phyloP scores from a whole-genome alignment of 208 protist genomes.

The Crithidia bombi region DNA sequence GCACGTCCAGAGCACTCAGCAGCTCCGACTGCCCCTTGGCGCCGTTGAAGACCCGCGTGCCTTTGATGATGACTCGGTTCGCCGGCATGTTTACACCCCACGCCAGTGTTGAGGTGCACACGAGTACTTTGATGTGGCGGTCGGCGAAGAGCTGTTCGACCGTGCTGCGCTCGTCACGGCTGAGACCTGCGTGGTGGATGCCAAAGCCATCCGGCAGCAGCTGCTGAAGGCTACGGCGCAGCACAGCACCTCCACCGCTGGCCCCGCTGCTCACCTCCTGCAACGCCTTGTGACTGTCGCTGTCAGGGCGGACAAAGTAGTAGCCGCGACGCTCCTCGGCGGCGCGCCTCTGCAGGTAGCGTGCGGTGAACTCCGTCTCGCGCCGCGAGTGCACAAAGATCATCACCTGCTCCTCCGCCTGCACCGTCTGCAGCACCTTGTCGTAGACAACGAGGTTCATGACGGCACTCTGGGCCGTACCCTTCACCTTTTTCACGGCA shows the following conservation, averaged over 20 bases:
- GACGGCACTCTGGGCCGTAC: constrained; percentile 92
- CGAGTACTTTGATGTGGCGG: constrained; percentile 96
- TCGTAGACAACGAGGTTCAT: constrained; percentile 99
- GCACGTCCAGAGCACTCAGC: constrained; percentile 97
- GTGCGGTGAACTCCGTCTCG: constrained; percentile 97
- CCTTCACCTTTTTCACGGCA: constrained; percentile 96
- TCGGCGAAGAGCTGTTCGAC: constrained; percentile 99
- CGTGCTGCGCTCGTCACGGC: constrained; percentile 91
- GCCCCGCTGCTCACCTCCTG: constrained; percentile 49
- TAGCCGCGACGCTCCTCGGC: constrained; percentile 89
- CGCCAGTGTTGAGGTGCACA: constrained; percentile 99
- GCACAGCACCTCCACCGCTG: constrained; percentile 16
- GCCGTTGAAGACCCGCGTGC: constrained; percentile 99
- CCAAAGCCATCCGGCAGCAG: constrained; percentile 97
- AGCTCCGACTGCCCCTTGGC: constrained; percentile 96
- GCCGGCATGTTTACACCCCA: constrained; percentile 99
- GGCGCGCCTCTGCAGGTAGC: constrained; percentile 89
- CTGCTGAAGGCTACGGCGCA: constrained; percentile 66
- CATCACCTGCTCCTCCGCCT: constrained; percentile 95
- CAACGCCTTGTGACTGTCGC: constrained; percentile 86
- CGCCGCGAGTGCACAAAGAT: constrained; percentile 99
- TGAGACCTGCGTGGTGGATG: constrained; percentile 99
- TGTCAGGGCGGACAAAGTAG: constrained; percentile 89
- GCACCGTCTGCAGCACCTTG: constrained; percentile 94
- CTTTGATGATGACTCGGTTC: constrained; percentile 99